Evolutionary conservation across 805 yeast genomes (phyloP).

Genomic region (Pichia deserticola): DNA sequence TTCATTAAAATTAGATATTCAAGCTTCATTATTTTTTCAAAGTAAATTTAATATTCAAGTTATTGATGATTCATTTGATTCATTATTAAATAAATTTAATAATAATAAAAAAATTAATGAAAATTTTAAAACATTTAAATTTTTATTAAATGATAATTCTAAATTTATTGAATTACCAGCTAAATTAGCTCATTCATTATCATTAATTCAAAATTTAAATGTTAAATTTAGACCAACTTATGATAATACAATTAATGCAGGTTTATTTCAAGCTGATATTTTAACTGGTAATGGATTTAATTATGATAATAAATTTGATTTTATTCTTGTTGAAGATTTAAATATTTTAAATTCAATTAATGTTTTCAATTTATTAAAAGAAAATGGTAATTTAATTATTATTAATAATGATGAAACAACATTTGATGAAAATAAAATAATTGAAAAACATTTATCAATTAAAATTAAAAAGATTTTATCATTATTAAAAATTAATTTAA

Average conservation of each 20-base stretch:
- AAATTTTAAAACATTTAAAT: slow-evolving; percentile 38
- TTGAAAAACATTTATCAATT: slow-evolving; percentile 46
- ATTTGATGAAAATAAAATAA: slow-evolving; percentile 37
- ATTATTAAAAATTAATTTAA: slow-evolving; percentile 44
- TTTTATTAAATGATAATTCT: slow-evolving; percentile 67
- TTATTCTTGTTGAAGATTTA: slow-evolving; percentile 57
- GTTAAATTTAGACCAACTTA: slow-evolving; percentile 55
- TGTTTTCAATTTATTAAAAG: slow-evolving; percentile 50
- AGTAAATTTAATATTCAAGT: slow-evolving; percentile 37
- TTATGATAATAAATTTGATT: slow-evolving; percentile 50
- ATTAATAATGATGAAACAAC: slow-evolving; percentile 29
- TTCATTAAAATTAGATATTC: slow-evolving; percentile 60
- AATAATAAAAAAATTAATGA: slow-evolving; percentile 28
- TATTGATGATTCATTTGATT: slow-evolving; percentile 40
- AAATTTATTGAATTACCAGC: slow-evolving; percentile 49
- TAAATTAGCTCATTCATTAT: slow-evolving; percentile 59
- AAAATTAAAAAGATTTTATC: slow-evolving; percentile 46
- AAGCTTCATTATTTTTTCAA: slow-evolving; percentile 57
- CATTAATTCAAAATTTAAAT: slow-evolving; percentile 48
- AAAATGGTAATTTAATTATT: slow-evolving; percentile 50
- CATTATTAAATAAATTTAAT: slow-evolving; percentile 17
- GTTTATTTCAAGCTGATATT: slow-evolving; percentile 65
- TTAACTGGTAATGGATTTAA: slow-evolving; percentile 18
- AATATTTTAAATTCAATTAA: slow-evolving; percentile 50
- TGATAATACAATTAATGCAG: slow-evolving; percentile 70